These are phyloP conservation scores for Cytospora chrysosperma DNA, from an alignment of 2,329 filamentous ascomycete species.

Conservation along the genomic window DNA sequence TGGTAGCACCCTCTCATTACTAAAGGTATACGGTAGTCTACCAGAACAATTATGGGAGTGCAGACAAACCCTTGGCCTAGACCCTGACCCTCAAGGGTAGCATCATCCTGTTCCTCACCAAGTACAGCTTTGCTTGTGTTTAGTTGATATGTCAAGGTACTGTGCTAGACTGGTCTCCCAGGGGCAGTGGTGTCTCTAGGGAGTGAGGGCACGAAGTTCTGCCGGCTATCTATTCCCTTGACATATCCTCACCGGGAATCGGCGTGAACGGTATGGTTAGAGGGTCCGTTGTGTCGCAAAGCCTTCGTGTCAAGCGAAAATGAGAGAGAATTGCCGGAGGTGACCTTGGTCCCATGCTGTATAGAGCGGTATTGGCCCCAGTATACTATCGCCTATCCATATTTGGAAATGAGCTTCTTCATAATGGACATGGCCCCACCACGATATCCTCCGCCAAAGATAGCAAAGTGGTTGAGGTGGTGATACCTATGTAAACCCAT, in stretches of 20 bases:
- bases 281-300: background rate
- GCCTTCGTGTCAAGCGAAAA: background rate
- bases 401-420: constrained; percentile 70
- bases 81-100: background rate
- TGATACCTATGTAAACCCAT: constrained; percentile 68
- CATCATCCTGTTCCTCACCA: background rate
- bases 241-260: too few relatives aligned
- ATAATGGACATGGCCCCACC: constrained; percentile 77
- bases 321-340: background rate
- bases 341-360: background rate
- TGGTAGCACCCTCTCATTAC: too few relatives aligned
- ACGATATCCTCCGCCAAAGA: constrained; percentile 81
- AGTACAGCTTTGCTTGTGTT: too few relatives aligned
- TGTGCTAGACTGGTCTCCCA: too few relatives aligned
- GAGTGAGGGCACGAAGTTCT: too few relatives aligned
- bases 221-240: too few relatives aligned
- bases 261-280: too few relatives aligned
- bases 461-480: constrained; percentile 81
- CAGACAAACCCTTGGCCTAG: background rate
- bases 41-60: too few relatives aligned
- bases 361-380: background rate
- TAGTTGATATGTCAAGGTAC: too few relatives aligned
- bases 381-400: constrained; percentile 44
- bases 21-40: too few relatives aligned
- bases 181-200: too few relatives aligned